Evolutionary conservation across 768 basidiomycete species (phyloP).

Genomic region (Sporobolomyces phaffii): DNA sequence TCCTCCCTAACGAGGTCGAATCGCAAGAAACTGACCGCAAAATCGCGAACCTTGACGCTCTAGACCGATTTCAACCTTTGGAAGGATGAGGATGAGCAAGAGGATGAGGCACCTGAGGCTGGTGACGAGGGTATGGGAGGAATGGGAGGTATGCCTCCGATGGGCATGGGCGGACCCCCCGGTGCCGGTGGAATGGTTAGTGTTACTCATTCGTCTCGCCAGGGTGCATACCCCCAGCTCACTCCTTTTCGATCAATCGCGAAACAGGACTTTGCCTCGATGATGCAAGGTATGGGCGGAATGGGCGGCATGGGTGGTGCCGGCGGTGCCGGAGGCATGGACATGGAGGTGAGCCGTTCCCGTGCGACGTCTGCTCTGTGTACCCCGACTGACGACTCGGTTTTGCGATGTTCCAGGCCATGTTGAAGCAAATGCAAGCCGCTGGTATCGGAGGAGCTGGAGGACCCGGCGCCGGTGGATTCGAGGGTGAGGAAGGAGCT

Average conservation of each 20-base stretch:
- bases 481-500: slow-evolving; percentile 14
- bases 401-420: not conserved
- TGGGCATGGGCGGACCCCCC: slow-evolving; percentile 17
- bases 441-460: slow-evolving; percentile 29
- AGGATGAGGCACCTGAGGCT: slow-evolving; percentile 56
- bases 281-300: slow-evolving; percentile 47
- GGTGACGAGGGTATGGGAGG: slow-evolving; percentile 45
- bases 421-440: slow-evolving; percentile 29
- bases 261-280: slow-evolving; percentile 21
- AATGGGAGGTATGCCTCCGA: slow-evolving; percentile 26
- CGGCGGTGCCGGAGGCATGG: slow-evolving; percentile 53
- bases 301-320: slow-evolving; percentile 55
- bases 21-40: no score
- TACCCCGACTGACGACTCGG: not conserved
- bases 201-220: no score
- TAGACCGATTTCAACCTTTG: slow-evolving; percentile 50
- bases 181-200: slow-evolving; percentile 19
- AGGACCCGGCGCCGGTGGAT: slow-evolving; percentile 9
- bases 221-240: no score
- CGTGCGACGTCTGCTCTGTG: no score
- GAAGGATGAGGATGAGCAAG: slow-evolving; percentile 97
- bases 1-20: not conserved
- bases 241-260: not conserved
- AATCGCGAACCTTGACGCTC: not conserved
- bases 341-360: slow-evolving; percentile 21